Evolutionary conservation across 176 grass and related monocot species (phyloP).

Genomic region (Oryza meyeriana): DNA sequence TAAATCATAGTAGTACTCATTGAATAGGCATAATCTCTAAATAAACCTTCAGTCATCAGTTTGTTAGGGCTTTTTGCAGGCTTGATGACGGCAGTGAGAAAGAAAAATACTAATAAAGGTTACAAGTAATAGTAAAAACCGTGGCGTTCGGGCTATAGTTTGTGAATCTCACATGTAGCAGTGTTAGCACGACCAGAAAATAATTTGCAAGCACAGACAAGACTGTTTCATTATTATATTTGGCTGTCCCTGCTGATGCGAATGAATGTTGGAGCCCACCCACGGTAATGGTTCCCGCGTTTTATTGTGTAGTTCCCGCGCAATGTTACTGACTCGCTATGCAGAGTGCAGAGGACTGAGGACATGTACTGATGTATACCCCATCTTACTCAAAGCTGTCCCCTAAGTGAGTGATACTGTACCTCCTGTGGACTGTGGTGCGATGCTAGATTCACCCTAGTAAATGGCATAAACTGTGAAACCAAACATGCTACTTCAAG

Average conservation of each 20-base stretch:
- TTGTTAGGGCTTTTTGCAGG: not conserved
- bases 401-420: too few species aligned
- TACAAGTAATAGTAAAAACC: not conserved
- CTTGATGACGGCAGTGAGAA: too few species aligned
- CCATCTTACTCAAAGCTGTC: too few species aligned
- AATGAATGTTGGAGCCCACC: not conserved
- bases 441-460: too few species aligned
- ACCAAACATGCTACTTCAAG: not conserved
- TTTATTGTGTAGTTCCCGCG: slow-evolving; percentile 10
- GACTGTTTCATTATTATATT: not conserved
- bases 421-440: too few species aligned
- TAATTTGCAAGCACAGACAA: not conserved
- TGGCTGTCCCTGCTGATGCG: not conserved
- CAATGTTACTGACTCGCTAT: not conserved
- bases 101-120: too few species aligned
- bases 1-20: too few species aligned
- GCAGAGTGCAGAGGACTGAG: not conserved
- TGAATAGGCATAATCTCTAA: too few species aligned
- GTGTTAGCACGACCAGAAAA: too few species aligned
- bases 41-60: too few species aligned
- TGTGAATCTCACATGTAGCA: not conserved
- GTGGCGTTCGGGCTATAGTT: too few species aligned
- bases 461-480: not conserved
- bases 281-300: not conserved
- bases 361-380: not conserved